Evolutionary conservation across 495 filamentous ascomycete genomes (phyloP).

Genomic region (Penicillium subrubescens): DNA sequence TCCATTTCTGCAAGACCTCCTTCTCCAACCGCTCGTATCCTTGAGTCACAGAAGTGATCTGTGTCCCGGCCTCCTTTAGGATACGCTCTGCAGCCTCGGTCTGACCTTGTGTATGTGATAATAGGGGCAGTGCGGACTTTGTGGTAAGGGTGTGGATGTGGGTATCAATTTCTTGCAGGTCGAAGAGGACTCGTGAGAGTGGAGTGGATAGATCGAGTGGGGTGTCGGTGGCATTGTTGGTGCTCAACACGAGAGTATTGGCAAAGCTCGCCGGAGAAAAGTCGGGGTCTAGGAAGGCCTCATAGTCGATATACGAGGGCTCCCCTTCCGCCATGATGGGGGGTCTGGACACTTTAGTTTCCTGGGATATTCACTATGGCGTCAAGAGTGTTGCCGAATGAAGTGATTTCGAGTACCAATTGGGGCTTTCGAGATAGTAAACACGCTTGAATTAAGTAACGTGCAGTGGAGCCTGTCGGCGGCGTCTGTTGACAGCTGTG

Average conservation of each 20-base stretch:
- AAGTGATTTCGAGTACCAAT: neutral
- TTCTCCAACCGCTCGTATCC: slow-evolving; percentile 80
- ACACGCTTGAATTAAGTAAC: neutral
- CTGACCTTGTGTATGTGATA: slow-evolving; percentile 74
- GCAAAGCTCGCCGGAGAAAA: slow-evolving; percentile 84
- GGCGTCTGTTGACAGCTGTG: neutral
- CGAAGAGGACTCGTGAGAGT: slow-evolving; percentile 90
- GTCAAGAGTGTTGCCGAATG: neutral
- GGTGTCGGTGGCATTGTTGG: slow-evolving; percentile 89
- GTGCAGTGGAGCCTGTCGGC: neutral
- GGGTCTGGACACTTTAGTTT: neutral
- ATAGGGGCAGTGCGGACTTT: slow-evolving; percentile 78
- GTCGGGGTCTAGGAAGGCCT: slow-evolving; percentile 79
- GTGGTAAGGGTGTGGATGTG: slow-evolving; percentile 91
- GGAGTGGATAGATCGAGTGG: slow-evolving; percentile 92
- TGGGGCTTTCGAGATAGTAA: neutral
- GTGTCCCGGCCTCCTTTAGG: slow-evolving; percentile 69
- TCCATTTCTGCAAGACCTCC: slow-evolving; percentile 80
- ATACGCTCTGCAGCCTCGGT: slow-evolving; percentile 68
- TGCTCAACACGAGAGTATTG: slow-evolving; percentile 81
- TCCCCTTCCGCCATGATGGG: slow-evolving; percentile 43
- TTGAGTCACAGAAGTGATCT: slow-evolving; percentile 76
- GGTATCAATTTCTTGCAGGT: slow-evolving; percentile 95
- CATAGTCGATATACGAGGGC: slow-evolving; percentile 94
- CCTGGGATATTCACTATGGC: neutral